Evolutionary conservation across 495 filamentous ascomycete species (phyloP), one percentile per base, ranked within the genome.

Genomic region (Peziza echinospora): DNA sequence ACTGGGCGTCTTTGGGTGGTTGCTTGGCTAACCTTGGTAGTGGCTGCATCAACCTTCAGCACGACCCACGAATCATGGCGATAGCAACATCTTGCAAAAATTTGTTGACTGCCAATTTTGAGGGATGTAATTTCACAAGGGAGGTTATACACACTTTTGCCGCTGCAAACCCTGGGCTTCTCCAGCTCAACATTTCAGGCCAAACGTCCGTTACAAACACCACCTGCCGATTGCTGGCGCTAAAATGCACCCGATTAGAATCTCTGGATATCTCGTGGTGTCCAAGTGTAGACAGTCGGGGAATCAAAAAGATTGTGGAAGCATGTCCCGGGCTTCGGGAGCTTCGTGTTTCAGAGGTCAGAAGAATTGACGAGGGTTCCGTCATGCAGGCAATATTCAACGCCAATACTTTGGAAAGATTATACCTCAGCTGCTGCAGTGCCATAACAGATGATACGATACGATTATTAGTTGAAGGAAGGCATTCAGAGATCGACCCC

Each of bases 201-300:
- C 67, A 94, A 51, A 62, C 71, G 2, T 75, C 75, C 1, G 80
- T 93, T 22, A 86, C 73, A 16, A 93, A 94, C 56, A 73, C 72
- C 11, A 77, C 86, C 5, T 82, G 86, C 72, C 84, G 78, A 52
- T 84, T 92, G 49, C 80, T 97, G 47, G 77, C 84, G 2, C 69
- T 81, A 23, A 78, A 79, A 10, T 96, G 89, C 51, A 79, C 80
- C 1, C 76, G 75, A 34, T 66, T 97, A 24, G 77, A 91, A 58
- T 69, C 68, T 46, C 69, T 96, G 49, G 89, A 94, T 55, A 70
- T 97, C 2, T 86, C 82, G 1, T 96, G 89, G 84, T 97, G 89
- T 61, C 73, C 72, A 48, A 73, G 81, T 44, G 73, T 93, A 59
- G 78, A 84, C 62, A 17, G 13, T 2, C 67, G 73, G 10, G 89